Conservation (phyloP, 2,329 filamentous ascomycete species). For the Fusarium neocosmosporiellum region DNA sequence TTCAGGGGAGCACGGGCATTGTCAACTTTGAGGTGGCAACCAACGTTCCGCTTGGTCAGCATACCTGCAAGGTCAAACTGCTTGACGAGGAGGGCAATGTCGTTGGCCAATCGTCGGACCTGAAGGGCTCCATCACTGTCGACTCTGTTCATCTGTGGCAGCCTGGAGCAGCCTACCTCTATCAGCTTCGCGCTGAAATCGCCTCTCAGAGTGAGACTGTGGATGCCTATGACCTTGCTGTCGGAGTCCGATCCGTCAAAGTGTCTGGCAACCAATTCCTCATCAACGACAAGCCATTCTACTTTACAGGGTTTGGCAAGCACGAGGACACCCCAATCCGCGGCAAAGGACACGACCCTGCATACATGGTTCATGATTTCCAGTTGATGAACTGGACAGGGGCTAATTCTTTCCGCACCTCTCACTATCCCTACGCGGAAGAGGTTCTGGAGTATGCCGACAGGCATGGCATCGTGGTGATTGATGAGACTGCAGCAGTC, state of each 20-base stretch:
- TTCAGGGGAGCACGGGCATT: constrained; percentile 2
- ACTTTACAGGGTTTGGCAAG: constrained; percentile 29
- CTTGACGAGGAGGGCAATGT: constrained; percentile 10
- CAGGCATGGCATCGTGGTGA: constrained; percentile 22
- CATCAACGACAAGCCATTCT: constrained; percentile 26
- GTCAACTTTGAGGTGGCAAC: constrained; percentile 5
- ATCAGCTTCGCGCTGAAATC: constrained; percentile 11
- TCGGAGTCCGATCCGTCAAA: constrained; percentile 16
- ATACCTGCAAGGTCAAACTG: background rate
- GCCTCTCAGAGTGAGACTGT: background rate
- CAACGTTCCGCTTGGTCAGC: background rate
- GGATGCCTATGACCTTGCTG: constrained; percentile 14
- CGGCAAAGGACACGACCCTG: constrained; percentile 21
- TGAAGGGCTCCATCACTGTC: background rate
- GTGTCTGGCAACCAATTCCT: constrained; percentile 19
- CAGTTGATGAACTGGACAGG: constrained; percentile 24
- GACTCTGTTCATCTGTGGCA: constrained; percentile 18
- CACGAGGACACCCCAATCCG: constrained; percentile 24
- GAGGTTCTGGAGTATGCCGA: constrained; percentile 28
- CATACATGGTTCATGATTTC: constrained; percentile 26
- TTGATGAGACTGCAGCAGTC: constrained; percentile 19
- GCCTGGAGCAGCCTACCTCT: constrained; percentile 24
- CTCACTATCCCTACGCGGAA: constrained; percentile 27
- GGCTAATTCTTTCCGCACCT: constrained; percentile 26
- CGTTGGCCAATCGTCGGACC: background rate